Percentiles rank a stretch among this genome's conserved stretches.
These are phyloP conservation scores for Aspergillus sp. DNA, from an alignment of 2,329 filamentous ascomycete genomes.

Conservation along the genomic window DNA sequence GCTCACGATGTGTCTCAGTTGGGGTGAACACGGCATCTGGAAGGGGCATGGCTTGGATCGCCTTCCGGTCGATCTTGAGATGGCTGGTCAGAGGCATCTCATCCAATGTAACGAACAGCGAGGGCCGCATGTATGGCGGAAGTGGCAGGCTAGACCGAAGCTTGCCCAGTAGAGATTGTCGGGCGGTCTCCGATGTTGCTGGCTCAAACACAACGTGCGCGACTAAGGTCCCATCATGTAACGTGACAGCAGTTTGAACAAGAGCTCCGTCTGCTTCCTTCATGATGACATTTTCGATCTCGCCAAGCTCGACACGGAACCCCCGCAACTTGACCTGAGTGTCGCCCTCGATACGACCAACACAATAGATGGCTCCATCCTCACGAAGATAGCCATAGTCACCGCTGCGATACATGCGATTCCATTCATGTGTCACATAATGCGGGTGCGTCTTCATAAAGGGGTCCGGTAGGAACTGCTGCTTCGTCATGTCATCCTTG, in stretches of 20 bases:
- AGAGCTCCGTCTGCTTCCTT: slow-evolving; percentile 19
- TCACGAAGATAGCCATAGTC: slow-evolving; percentile 17
- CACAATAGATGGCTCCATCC: slow-evolving; percentile 20
- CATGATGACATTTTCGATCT: slow-evolving; percentile 37
- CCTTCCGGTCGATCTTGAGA: slow-evolving; percentile 27
- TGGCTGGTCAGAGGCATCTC: slow-evolving; percentile 23
- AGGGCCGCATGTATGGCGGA: slow-evolving; percentile 36
- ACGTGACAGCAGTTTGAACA: slow-evolving; percentile 27
- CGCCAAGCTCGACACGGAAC: slow-evolving; percentile 42
- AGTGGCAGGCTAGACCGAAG: slow-evolving; percentile 28
- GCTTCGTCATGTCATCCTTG: slow-evolving; percentile 5
- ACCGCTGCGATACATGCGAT: slow-evolving; percentile 20
- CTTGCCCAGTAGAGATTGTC: slow-evolving; percentile 19
- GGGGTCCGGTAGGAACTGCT: slow-evolving; percentile 9
- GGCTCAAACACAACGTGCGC: slow-evolving; percentile 33
- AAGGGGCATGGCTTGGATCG: slow-evolving; percentile 12
- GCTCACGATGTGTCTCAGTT: not conserved
- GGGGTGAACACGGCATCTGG: not conserved
- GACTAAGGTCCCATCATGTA: slow-evolving; percentile 25
- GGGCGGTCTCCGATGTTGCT: slow-evolving; percentile 12
- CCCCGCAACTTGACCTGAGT: slow-evolving; percentile 19
- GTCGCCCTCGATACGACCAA: slow-evolving; percentile 16
- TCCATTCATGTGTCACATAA: slow-evolving; percentile 10
- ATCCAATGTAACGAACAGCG: slow-evolving; percentile 16
- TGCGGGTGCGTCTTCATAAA: not conserved